A percentile compares a stretch with the other conserved stretches of the same genome.
Evolutionary conservation across 225 moss, liverwort and hornwort species (phyloP).

Genomic region (Marchantia polymorpha): DNA sequence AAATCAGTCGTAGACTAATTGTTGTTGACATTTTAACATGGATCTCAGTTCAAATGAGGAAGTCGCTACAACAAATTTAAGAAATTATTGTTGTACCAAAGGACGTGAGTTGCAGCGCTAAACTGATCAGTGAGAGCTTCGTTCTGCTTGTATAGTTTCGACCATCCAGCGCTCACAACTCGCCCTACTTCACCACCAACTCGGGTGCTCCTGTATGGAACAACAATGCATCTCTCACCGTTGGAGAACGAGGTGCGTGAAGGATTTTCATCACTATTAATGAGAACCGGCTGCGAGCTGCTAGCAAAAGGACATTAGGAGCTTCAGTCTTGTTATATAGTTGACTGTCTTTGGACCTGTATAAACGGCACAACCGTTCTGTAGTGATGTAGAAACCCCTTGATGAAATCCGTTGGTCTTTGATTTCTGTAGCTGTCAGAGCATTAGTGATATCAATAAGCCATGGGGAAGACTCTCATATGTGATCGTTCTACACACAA

Average conservation of each 20-base stretch:
- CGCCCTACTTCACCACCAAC: constrained; percentile 86
- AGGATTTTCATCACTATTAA: background rate
- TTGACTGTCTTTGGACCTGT: background rate
- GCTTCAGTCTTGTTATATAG: background rate
- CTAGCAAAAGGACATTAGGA: too few relatives aligned
- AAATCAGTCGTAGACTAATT: background rate
- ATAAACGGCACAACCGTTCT: background rate
- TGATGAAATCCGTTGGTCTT: too few relatives aligned
- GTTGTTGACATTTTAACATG: background rate
- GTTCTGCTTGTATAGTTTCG: constrained; percentile 58
- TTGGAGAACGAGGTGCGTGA: constrained; percentile 73
- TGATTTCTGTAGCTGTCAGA: background rate
- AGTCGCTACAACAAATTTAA: too few relatives aligned
- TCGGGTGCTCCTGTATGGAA: constrained; percentile 92
- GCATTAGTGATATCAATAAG: background rate
- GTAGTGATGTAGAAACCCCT: too few relatives aligned
- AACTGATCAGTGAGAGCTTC: background rate
- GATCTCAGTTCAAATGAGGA: background rate
- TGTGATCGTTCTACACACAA: background rate
- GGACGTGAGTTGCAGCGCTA: too few relatives aligned
- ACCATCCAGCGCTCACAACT: constrained; percentile 90
- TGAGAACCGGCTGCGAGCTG: background rate
- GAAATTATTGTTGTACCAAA: too few relatives aligned
- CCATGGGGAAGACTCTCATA: background rate
- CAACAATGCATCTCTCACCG: constrained; percentile 75